Evolutionary conservation across 352 stramenopile genomes (phyloP).

Genomic region (Phytophthora parvispora): DNA sequence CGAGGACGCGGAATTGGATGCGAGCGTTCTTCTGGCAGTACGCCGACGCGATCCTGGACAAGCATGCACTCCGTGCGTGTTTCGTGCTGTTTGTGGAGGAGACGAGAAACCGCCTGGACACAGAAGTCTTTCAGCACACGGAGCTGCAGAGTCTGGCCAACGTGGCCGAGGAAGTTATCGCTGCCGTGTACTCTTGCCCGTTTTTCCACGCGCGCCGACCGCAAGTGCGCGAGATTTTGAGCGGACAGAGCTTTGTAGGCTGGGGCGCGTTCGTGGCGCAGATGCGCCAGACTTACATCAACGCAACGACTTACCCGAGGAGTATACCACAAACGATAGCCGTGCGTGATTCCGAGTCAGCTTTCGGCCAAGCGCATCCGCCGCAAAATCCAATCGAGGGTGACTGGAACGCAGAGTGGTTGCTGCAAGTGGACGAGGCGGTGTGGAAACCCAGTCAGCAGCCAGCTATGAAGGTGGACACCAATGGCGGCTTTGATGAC

Average conservation of each 20-base stretch:
- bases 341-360: background rate
- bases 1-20: constrained; percentile 43
- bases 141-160: constrained; percentile 41
- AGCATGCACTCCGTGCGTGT: constrained; percentile 37
- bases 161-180: constrained; percentile 57
- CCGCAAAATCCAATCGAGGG: constrained; percentile 36
- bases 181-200: constrained; percentile 55
- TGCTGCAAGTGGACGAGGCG: constrained; percentile 51
- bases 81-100: constrained; percentile 45
- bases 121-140: constrained; percentile 43
- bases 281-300: constrained; percentile 57
- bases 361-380: background rate
- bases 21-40: constrained; percentile 42
- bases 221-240: constrained; percentile 48
- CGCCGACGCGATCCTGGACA: constrained; percentile 33
- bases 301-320: background rate
- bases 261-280: constrained; percentile 60
- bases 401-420: constrained; percentile 54
- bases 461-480: background rate
- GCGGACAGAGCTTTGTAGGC: constrained; percentile 44
- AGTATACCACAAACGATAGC: background rate
- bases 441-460: constrained; percentile 35
- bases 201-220: constrained; percentile 47
- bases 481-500: background rate
- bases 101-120: constrained; percentile 44